A percentile compares a stretch with the other conserved stretches of the same genome.
Conservation (phyloP, 2,329 filamentous ascomycete genomes). For the Cephalotrichum gorgonifer region DNA sequence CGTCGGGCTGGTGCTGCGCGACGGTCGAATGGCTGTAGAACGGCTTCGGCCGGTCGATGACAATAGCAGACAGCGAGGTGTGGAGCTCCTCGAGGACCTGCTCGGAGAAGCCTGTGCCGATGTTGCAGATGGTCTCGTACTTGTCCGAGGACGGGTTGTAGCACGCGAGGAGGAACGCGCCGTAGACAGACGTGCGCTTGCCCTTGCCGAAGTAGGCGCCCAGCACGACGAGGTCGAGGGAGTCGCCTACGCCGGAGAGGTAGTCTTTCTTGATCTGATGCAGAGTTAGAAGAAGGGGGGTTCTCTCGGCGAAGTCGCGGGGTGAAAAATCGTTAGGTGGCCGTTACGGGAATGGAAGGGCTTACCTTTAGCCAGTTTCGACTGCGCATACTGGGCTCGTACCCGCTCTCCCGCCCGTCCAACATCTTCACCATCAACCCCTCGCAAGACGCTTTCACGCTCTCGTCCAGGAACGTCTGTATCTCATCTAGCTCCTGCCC, state of each 20-base stretch:
- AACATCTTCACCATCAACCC: slow-evolving; percentile 99
- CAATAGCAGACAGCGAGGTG: slow-evolving; percentile 59
- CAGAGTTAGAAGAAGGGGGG: slow-evolving; percentile 4
- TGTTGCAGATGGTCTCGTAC: slow-evolving; percentile 97
- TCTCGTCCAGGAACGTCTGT: slow-evolving; percentile 83
- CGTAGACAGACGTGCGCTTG: slow-evolving; percentile 92
- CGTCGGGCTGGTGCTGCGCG: slow-evolving; percentile 88
- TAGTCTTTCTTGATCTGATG: slow-evolving; percentile 92
- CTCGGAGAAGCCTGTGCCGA: slow-evolving; percentile 94
- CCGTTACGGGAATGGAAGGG: background rate
- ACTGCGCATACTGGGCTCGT: slow-evolving; percentile 91
- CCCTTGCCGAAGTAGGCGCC: slow-evolving; percentile 91
- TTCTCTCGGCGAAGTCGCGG: no score
- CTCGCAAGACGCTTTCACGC: slow-evolving; percentile 91
- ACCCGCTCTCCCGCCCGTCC: slow-evolving; percentile 83
- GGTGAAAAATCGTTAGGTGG: background rate
- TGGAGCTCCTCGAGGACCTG: slow-evolving; percentile 85
- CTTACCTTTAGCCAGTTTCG: slow-evolving; percentile 94
- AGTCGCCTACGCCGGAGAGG: slow-evolving; percentile 85
- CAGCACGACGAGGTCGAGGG: slow-evolving; percentile 88
- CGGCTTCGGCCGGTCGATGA: slow-evolving; percentile 85
- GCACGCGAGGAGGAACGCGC: slow-evolving; percentile 89
- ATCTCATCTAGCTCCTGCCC: slow-evolving; percentile 89
- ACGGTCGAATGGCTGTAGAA: slow-evolving; percentile 83
- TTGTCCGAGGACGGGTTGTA: slow-evolving; percentile 72